Evolutionary conservation across 2,329 filamentous ascomycete genomes (phyloP).

Genomic region (Xylaria polymorpha): DNA sequence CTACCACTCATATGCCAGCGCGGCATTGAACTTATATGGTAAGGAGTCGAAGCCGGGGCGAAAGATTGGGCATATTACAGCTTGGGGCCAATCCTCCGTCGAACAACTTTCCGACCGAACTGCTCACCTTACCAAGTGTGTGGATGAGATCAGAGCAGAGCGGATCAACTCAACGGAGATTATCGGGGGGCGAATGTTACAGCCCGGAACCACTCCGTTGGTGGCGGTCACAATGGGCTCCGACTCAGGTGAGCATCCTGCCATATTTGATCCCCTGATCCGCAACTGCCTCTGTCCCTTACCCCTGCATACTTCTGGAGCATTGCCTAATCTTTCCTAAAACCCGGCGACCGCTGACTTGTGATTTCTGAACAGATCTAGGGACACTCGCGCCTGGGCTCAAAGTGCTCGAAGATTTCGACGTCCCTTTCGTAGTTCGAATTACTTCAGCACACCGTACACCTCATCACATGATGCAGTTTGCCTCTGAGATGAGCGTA

Average conservation of each 20-base stretch:
- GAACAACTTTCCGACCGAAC: slow-evolving; percentile 70
- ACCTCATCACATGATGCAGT: slow-evolving; percentile 74
- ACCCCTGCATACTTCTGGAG: not conserved
- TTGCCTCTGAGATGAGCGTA: slow-evolving; percentile 71
- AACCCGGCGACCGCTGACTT: slow-evolving; percentile 8
- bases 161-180: slow-evolving; percentile 54
- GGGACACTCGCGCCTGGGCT: slow-evolving; percentile 73
- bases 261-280: not conserved
- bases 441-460: slow-evolving; percentile 87
- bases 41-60: slow-evolving; percentile 88
- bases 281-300: too few relatives aligned
- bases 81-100: slow-evolving; percentile 75
- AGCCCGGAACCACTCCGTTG: slow-evolving; percentile 59
- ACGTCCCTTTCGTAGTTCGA: slow-evolving; percentile 76
- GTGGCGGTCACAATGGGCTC: slow-evolving; percentile 88
- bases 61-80: slow-evolving; percentile 95
- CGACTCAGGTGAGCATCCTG: slow-evolving; percentile 64
- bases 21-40: slow-evolving; percentile 86
- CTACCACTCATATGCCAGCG: slow-evolving; percentile 59
- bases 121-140: slow-evolving; percentile 74
- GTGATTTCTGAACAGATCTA: slow-evolving; percentile 58
- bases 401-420: slow-evolving; percentile 74
- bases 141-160: slow-evolving; percentile 69
- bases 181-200: slow-evolving; percentile 42
- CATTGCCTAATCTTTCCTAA: not conserved